These are phyloP conservation scores for Teratosphaeria destructans DNA, from an alignment of 2,329 filamentous ascomycete genomes.

Conservation along the genomic window DNA sequence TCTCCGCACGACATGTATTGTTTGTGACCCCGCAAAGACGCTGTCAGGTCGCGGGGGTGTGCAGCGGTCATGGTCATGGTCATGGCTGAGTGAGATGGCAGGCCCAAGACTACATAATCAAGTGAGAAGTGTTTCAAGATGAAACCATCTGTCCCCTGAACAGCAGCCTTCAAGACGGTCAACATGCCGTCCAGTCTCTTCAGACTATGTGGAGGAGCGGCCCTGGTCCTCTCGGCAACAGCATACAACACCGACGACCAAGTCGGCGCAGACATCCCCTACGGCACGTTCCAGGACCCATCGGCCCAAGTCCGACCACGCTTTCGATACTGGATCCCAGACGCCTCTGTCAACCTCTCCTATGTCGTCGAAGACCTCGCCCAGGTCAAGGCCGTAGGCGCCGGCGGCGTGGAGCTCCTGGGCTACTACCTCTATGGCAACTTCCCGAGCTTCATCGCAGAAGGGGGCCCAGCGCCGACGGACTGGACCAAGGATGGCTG, in stretches of 20 bases:
- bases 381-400: conserved; percentile 23
- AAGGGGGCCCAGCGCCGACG: neutral
- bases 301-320: conserved; percentile 17
- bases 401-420: conserved; percentile 31
- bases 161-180: neutral
- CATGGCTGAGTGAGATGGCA: neutral
- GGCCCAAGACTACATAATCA: neutral
- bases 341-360: conserved; percentile 24
- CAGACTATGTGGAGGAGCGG: neutral
- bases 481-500: conserved; percentile 3
- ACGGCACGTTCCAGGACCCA: conserved; percentile 18
- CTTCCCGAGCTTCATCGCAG: conserved; percentile 6
- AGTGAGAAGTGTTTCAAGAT: neutral
- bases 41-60: neutral
- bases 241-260: neutral
- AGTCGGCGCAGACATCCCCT: neutral
- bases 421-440: conserved; percentile 32
- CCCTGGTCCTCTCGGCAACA: neutral
- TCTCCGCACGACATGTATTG: neutral
- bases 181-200: neutral
- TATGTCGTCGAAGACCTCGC: conserved; percentile 25
- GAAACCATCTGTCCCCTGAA: neutral
- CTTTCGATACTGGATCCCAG: conserved; percentile 30
- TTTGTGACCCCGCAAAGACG: neutral
- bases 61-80: neutral